Conservation (phyloP, 768 basidiomycete species). For the Infundibulicybe gibba region DNA sequence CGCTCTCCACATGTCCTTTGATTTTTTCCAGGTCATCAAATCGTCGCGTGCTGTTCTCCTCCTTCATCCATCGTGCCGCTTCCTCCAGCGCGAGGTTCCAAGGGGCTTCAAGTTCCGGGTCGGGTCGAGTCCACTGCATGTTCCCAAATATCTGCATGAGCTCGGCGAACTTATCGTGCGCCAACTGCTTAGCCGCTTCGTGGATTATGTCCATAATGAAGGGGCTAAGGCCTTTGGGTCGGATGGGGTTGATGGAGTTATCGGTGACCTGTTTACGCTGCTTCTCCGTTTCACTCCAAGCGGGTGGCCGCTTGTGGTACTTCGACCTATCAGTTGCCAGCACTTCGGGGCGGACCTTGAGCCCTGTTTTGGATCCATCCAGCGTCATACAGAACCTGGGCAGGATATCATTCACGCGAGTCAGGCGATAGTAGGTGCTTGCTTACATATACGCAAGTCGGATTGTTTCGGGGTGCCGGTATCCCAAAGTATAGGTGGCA, state of each 20-base stretch:
- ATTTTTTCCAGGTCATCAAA: conserved; percentile 33
- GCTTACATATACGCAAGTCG: conserved; percentile 49
- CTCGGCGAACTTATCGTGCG: conserved; percentile 11
- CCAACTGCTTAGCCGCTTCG: conserved; percentile 17
- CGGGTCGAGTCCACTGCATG: conserved; percentile 11
- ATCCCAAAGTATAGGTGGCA: conserved; percentile 50
- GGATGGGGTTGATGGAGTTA: conserved; percentile 21
- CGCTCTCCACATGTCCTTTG: conserved; percentile 33
- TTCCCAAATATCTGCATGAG: conserved; percentile 25
- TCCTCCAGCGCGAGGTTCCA: conserved; percentile 25
- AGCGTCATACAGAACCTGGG: conserved; percentile 47
- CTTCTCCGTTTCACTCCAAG: conserved; percentile 28
- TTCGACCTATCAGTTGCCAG: conserved; percentile 23
- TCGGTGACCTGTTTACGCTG: conserved; percentile 9
- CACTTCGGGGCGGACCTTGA: conserved; percentile 31
- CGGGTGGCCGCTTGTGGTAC: conserved; percentile 13
- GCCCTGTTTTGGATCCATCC: conserved; percentile 61
- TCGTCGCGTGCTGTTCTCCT: conserved; percentile 14
- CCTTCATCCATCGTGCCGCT: conserved; percentile 14
- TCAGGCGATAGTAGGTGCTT: neutral
- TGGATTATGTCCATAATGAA: conserved; percentile 46
- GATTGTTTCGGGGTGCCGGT: conserved; percentile 41
- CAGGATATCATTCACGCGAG: neutral
- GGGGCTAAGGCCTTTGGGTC: conserved; percentile 10
- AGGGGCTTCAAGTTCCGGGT: conserved; percentile 26